phyloP scores from a whole-genome alignment of 2,329 filamentous ascomycete species.

The Fusarium mundagurra region DNA sequence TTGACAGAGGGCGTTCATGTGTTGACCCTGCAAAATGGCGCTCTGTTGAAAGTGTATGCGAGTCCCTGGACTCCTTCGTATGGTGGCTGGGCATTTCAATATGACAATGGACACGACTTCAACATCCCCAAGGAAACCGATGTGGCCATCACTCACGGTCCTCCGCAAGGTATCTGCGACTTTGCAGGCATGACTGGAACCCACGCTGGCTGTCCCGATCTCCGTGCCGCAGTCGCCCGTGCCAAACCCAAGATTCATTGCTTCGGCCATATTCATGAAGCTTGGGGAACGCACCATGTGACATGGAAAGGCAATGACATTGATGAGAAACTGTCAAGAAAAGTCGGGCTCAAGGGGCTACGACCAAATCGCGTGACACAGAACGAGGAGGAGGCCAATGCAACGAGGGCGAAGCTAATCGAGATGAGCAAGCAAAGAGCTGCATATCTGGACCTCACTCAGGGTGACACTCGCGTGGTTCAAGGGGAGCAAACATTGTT shows the following conservation, averaged over 20 bases:
- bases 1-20: constrained; percentile 59
- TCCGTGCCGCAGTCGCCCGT: constrained; percentile 57
- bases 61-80: constrained; percentile 62
- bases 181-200: constrained; percentile 34
- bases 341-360: constrained; percentile 49
- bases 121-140: constrained; percentile 51
- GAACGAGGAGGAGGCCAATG: constrained; percentile 3
- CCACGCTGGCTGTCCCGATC: constrained; percentile 53
- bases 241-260: constrained; percentile 61
- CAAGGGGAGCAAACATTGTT: constrained; percentile 64
- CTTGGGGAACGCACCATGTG: constrained; percentile 65
- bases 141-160: constrained; percentile 65
- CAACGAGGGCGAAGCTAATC: constrained; percentile 27
- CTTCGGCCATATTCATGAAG: constrained; percentile 69
- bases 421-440: constrained; percentile 44
- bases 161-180: constrained; percentile 63
- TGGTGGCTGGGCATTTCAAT: constrained; percentile 62
- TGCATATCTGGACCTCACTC: constrained; percentile 51
- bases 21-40: constrained; percentile 61
- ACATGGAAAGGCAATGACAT: constrained; percentile 58
- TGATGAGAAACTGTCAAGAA: constrained; percentile 51
- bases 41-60: constrained; percentile 59
- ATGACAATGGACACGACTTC: constrained; percentile 53
- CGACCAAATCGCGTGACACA: constrained; percentile 34
- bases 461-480: constrained; percentile 46